These are phyloP conservation scores for Paecilomyces sp. DNA, from an alignment of 2,329 filamentous ascomycete species.

Conservation along the genomic window DNA sequence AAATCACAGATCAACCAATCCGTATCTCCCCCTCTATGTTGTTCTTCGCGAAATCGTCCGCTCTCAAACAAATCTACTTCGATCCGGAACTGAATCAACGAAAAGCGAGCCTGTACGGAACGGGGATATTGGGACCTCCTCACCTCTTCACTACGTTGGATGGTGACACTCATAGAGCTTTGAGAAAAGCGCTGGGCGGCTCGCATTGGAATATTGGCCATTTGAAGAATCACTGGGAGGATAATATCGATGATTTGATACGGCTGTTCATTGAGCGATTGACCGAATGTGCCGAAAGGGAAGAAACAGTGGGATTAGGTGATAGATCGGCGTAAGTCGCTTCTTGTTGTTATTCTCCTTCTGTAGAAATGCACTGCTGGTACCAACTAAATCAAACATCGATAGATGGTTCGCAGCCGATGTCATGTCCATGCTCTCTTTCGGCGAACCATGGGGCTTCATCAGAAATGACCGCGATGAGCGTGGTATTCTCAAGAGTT, in stretches of 20 bases:
- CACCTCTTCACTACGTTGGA: slow-evolving; percentile 23
- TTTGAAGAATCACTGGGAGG: slow-evolving; percentile 34
- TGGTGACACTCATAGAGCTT: slow-evolving; percentile 22
- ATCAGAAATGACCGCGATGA: slow-evolving; percentile 34
- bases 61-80: slow-evolving; percentile 36
- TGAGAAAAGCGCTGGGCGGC: slow-evolving; percentile 30
- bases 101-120: slow-evolving; percentile 27
- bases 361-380: no score
- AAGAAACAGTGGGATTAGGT: slow-evolving; percentile 20
- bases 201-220: slow-evolving; percentile 29
- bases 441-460: slow-evolving; percentile 31
- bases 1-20: slow-evolving; percentile 23
- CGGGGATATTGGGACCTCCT: slow-evolving; percentile 28
- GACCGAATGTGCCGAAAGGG: slow-evolving; percentile 16
- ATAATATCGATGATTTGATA: slow-evolving; percentile 28
- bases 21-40: slow-evolving; percentile 32
- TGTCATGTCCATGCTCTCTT: slow-evolving; percentile 34
- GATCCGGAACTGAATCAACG: slow-evolving; percentile 25
- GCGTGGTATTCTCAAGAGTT: slow-evolving; percentile 26
- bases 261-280: slow-evolving; percentile 26
- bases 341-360: not conserved
- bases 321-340: slow-evolving; percentile 25
- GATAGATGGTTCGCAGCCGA: slow-evolving; percentile 33
- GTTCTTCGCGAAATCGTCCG: slow-evolving; percentile 26
- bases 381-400: not conserved